A percentile compares a stretch with the other conserved stretches of the same genome.
These are phyloP conservation scores for Novymonas esmeraldas DNA, from an alignment of 208 protist genomes.

Conservation along the genomic window DNA sequence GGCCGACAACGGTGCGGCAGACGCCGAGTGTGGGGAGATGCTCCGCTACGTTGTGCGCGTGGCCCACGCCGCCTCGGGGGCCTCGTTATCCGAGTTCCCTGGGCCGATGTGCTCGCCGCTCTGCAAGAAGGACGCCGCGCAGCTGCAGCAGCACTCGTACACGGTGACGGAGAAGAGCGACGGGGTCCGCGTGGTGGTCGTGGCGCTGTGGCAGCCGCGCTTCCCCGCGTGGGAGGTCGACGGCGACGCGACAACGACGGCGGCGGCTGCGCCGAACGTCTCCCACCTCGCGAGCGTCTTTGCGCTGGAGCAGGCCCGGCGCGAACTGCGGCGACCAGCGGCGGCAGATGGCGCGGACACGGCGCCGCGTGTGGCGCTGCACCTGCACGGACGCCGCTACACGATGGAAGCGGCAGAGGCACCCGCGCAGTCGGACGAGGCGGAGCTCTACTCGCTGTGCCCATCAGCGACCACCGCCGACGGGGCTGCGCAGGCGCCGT, in stretches of 20 bases:
- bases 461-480: not conserved
- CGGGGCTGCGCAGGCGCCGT: no score
- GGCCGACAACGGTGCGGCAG: not conserved
- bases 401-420: not conserved
- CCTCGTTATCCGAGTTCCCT: constrained; percentile 45
- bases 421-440: not conserved
- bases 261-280: not conserved
- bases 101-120: constrained; percentile 79
- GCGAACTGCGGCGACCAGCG: not conserved
- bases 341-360: no score
- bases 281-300: constrained; percentile 16
- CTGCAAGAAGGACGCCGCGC: constrained; percentile 42
- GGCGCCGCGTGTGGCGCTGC: not conserved
- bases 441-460: constrained; percentile 12
- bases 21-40: not conserved
- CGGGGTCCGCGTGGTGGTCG: constrained; percentile 65
- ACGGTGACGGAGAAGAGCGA: constrained; percentile 85
- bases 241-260: not conserved
- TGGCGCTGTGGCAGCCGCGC: constrained; percentile 25
- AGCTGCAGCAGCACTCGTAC: constrained; percentile 38
- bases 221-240: constrained; percentile 51
- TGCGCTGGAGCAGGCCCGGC: constrained; percentile 20
- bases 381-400: not conserved
- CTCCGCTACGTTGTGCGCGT: constrained; percentile 14
- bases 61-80: constrained; percentile 19